These are phyloP conservation scores for Biscogniauxia sp. DNA, from an alignment of 2,329 filamentous ascomycete genomes.

Conservation along the genomic window DNA sequence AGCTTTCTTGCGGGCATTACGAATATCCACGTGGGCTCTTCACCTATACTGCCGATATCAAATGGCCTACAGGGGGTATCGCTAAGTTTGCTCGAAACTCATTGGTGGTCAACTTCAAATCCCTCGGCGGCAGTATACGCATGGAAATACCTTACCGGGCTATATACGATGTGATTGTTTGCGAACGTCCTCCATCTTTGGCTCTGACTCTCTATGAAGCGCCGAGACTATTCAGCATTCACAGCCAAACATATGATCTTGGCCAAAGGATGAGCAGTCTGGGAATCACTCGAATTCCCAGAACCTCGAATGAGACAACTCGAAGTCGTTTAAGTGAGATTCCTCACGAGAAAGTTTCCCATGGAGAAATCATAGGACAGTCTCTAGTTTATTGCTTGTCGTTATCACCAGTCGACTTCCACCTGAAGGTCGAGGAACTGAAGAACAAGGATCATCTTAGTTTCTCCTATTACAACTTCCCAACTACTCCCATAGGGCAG, in stretches of 20 bases:
- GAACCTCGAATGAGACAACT: conserved; percentile 13
- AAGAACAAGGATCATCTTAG: conserved; percentile 25
- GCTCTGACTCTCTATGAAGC: conserved; percentile 52
- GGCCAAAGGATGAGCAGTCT: conserved; percentile 18
- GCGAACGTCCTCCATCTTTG: conserved; percentile 35
- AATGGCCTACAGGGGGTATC: conserved; percentile 36
- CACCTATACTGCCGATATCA: conserved; percentile 43
- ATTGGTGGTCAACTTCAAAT: conserved; percentile 39
- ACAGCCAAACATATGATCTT: conserved; percentile 27
- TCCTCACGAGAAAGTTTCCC: conserved; percentile 23
- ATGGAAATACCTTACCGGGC: conserved; percentile 51
- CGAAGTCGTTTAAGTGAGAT: conserved; percentile 33
- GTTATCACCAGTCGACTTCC: conserved; percentile 27
- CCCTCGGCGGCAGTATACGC: conserved; percentile 20
- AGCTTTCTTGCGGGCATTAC: conserved; percentile 48
- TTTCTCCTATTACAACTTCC: conserved; percentile 26
- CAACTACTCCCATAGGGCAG: conserved; percentile 3
- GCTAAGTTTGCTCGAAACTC: conserved; percentile 43
- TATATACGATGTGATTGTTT: conserved; percentile 45
- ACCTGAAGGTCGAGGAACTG: conserved; percentile 28
- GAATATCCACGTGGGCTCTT: conserved; percentile 38
- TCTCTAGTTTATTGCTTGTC: conserved; percentile 46
- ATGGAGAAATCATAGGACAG: conserved; percentile 36
- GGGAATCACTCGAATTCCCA: conserved; percentile 4
- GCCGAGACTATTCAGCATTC: conserved; percentile 45